Percentiles rank a stretch among this genome's conserved stretches.
phyloP scores from a whole-genome alignment of 2,329 filamentous ascomycete species.

The Arthroderma sp. region DNA sequence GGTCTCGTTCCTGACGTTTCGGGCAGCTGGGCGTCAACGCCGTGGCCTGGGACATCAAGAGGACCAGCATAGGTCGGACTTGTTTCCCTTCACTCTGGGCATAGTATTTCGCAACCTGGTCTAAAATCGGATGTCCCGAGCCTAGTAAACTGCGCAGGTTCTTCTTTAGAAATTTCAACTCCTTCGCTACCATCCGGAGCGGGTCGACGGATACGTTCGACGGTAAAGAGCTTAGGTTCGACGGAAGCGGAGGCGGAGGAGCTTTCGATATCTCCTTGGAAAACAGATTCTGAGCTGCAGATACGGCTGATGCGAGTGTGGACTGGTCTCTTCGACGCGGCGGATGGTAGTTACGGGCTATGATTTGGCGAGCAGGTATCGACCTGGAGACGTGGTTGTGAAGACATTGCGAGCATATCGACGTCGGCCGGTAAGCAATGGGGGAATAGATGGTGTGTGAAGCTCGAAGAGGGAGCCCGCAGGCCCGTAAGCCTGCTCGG shows the following conservation, averaged over 20 bases:
- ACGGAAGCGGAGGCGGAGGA: conserved; percentile 17
- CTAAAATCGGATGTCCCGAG: conserved; percentile 85
- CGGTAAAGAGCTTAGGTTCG: conserved; percentile 17
- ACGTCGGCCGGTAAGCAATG: conserved; percentile 19
- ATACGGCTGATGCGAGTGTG: conserved; percentile 35
- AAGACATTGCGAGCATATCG: conserved; percentile 33
- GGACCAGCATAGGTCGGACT: conserved; percentile 81
- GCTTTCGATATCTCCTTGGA: conserved; percentile 27
- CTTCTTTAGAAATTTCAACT: conserved; percentile 89
- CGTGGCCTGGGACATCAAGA: conserved; percentile 92
- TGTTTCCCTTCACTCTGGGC: conserved; percentile 95
- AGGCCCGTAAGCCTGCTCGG: conserved; percentile 13
- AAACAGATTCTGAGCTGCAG: conserved; percentile 40
- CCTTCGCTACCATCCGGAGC: conserved; percentile 78
- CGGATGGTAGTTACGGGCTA: conserved; percentile 30
- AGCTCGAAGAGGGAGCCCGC: conserved; percentile 21
- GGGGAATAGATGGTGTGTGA: conserved; percentile 26
- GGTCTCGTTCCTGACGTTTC: conserved; percentile 26
- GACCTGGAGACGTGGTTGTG: conserved; percentile 21
- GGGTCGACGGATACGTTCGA: conserved; percentile 66
- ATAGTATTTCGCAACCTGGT: conserved; percentile 96
- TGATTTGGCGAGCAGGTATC: conserved; percentile 11
- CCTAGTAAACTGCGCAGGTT: conserved; percentile 90
- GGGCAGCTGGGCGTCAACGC: conserved; percentile 58
- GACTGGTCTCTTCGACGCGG: conserved; percentile 29